These are phyloP conservation scores for Aspergillus fischeri DNA, from an alignment of 2,329 filamentous ascomycete genomes.

Conservation along the genomic window DNA sequence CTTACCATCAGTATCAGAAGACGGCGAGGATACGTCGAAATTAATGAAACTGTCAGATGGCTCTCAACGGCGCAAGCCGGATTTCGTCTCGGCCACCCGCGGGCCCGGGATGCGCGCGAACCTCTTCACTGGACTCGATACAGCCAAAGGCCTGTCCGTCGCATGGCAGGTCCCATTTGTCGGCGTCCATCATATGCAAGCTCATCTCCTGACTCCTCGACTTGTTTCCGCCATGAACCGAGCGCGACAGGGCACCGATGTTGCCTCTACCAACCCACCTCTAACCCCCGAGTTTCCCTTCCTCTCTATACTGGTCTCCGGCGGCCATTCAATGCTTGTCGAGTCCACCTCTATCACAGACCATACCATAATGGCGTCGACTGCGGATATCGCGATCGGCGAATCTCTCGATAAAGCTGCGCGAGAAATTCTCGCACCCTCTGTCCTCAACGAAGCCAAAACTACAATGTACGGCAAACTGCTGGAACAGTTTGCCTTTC, in stretches of 20 bases:
- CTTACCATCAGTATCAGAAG: constrained; percentile 44
- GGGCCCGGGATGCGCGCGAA: constrained; percentile 85
- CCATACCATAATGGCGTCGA: constrained; percentile 69
- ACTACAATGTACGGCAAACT: constrained; percentile 75
- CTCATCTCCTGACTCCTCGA: constrained; percentile 83
- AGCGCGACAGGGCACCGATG: constrained; percentile 10
- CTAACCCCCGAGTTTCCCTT: constrained; percentile 68
- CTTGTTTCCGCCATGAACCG: constrained; percentile 61
- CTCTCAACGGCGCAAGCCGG: constrained; percentile 52
- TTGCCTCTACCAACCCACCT: constrained; percentile 1
- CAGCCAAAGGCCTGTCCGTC: constrained; percentile 79
- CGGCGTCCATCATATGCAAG: constrained; percentile 95
- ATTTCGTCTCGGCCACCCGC: constrained; percentile 84
- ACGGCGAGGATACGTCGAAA: constrained; percentile 5
- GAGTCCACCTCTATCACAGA: constrained; percentile 64
- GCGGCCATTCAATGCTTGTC: constrained; percentile 85
- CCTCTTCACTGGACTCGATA: constrained; percentile 71
- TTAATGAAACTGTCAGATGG: constrained; percentile 19
- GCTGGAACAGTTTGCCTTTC: constrained; percentile 77
- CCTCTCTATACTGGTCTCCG: constrained; percentile 81
- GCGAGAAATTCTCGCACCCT: constrained; percentile 65
- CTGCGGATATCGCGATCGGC: constrained; percentile 79
- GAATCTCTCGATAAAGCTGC: constrained; percentile 87
- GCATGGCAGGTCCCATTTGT: constrained; percentile 80
- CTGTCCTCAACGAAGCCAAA: constrained; percentile 50